Evolutionary conservation across 2,329 filamentous ascomycete species (phyloP).

Genomic region (Metarhizium humberi): DNA sequence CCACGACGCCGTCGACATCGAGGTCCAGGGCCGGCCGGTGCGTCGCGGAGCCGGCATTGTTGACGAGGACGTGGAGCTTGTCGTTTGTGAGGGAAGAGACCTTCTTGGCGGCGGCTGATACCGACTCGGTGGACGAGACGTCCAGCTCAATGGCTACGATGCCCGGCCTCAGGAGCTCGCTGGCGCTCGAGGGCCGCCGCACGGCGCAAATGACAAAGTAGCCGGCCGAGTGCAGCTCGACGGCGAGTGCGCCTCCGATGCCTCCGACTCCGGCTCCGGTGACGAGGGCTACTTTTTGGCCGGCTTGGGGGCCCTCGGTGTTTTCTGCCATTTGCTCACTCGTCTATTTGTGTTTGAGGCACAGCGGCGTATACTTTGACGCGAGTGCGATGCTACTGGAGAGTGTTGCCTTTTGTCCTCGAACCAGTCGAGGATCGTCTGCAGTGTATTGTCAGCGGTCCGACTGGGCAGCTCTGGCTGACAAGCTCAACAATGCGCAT

Average conservation of each 20-base stretch:
- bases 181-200: constrained; percentile 11
- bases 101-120: constrained; percentile 12
- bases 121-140: constrained; percentile 18
- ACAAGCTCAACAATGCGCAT: no score
- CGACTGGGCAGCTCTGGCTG: no score
- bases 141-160: constrained; percentile 21
- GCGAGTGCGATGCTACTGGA: no score
- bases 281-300: constrained; percentile 4
- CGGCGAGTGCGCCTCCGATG: constrained; percentile 17
- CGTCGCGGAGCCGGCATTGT: constrained; percentile 14
- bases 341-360: fast-evolving
- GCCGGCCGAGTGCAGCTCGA: constrained; percentile 12
- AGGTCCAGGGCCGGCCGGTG: constrained; percentile 19
- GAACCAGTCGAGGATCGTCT: no score
- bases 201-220: constrained; percentile 25
- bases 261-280: constrained; percentile 11
- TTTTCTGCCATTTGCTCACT: constrained; percentile 34
- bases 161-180: constrained; percentile 16
- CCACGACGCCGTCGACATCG: constrained; percentile 18
- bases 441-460: no score
- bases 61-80: constrained; percentile 12
- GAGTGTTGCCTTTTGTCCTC: no score
- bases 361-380: no score
- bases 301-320: neutral
- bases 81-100: constrained; percentile 9